Evolutionary conservation across 768 basidiomycete species (phyloP), one percentile per base, ranked within the genome.

Genomic region (Tricholoma hemisulphureum): DNA sequence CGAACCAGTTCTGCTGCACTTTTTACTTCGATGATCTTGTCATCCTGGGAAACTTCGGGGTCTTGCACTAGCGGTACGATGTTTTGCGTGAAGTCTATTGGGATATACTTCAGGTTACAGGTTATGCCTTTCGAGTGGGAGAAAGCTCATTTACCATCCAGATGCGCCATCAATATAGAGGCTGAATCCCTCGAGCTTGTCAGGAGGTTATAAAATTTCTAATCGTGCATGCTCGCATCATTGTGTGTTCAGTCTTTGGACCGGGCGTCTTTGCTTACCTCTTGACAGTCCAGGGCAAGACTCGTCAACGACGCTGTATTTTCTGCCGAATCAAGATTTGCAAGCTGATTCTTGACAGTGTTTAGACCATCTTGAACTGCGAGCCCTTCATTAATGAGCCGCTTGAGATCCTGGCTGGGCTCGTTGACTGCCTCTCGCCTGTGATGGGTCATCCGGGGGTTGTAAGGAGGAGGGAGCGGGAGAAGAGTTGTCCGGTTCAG

Each of bases 21-120:
- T 24, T 46, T 50, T 18, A 57, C 56, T 57, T 57, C 56, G n/a
- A 50, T 51, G 23, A 50, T 14, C 37, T 57, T 57, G 29, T 49
- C 56, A 21, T 29, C 24, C 43, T 34, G 32, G 16, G 56, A 28
- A 9, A 57, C 56, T 23, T 24, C 2, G 20, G 29, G 23, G 32
- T 37, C 43, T 41, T 51, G 56, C 20, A 48, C 32, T 2, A 57
- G 32, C 9, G 56, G 56, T 9, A 57, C 56, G 9, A 57, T 41
- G 21, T 57, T 57, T 28, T 34, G 31, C 23, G 48, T 57, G 37
- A 57, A 57, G n/a, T 57, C 56, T 57, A 14, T n/a, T 20, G 20
- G 18, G 6, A 10, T 10, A 2, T 41, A 1, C 4, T 41, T 7
- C 23, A 28, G 4, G 51, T 37, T 21, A 37, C 24, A 6, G 3